phyloP scores from a whole-genome alignment of 495 filamentous ascomycete genomes.

The Pseudevernia furfuracea region DNA sequence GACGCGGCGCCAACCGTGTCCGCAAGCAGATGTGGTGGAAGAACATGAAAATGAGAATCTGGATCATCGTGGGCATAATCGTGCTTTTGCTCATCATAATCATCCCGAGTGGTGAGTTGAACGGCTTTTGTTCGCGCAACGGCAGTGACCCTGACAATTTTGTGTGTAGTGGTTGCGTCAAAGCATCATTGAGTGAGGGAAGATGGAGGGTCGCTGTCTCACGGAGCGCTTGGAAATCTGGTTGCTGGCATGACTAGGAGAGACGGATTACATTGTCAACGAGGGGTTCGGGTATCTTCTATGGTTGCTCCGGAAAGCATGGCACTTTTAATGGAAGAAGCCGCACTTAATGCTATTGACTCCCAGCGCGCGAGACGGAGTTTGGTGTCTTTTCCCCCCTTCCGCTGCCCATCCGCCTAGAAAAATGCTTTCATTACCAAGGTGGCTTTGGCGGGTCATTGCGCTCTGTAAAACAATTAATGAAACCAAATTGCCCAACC shows the following conservation, averaged over 20 bases:
- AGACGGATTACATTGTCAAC: neutral
- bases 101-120: conserved; percentile 21
- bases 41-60: conserved; percentile 99
- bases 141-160: neutral
- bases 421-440: neutral
- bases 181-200: neutral
- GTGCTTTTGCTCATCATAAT: conserved; percentile 77
- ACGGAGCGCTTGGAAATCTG: neutral
- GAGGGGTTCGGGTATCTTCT: neutral
- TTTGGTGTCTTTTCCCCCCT: neutral
- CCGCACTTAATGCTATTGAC: neutral
- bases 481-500: no score
- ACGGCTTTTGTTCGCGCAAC: neutral
- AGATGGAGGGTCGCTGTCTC: neutral
- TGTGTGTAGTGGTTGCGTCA: neutral
- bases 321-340: neutral
- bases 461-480: neutral
- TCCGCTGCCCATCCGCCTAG: neutral
- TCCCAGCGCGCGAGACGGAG: neutral
- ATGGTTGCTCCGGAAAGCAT: neutral
- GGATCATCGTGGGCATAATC: conserved; percentile 79
- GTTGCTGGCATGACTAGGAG: neutral
- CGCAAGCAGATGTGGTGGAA: conserved; percentile 94
- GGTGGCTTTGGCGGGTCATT: neutral
- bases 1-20: conserved; percentile 87